Conservation (phyloP, 306 rosid genomes). For the Pterocarpus macrocarpus region DNA sequence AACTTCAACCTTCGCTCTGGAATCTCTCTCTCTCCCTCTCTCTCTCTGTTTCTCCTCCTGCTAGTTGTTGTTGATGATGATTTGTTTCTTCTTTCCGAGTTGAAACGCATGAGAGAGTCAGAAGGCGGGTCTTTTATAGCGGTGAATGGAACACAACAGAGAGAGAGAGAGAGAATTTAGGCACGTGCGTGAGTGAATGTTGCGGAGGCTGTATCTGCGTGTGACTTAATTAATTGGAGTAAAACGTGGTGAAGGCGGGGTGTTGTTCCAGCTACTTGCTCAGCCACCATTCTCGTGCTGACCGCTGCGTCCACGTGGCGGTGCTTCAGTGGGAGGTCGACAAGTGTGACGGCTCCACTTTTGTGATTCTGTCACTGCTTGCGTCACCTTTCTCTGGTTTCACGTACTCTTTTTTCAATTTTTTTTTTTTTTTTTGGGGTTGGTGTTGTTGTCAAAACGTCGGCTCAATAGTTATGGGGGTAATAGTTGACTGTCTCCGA, state of each 20-base stretch:
- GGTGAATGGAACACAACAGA: background rate
- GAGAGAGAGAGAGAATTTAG: slow-evolving; percentile 4
- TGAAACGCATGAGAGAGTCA: slow-evolving; percentile 24
- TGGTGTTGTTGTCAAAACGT: slow-evolving; percentile 4
- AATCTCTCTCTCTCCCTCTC: background rate
- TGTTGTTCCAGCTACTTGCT: background rate
- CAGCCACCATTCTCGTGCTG: slow-evolving; percentile 13
- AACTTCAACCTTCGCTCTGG: background rate
- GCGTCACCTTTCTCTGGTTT: slow-evolving; percentile 42
- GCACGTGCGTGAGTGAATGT: slow-evolving; percentile 56
- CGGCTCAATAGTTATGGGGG: slow-evolving; percentile 16
- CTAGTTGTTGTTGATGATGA: background rate
- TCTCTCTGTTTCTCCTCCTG: background rate
- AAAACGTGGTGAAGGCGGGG: background rate
- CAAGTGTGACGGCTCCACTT: slow-evolving; percentile 34
- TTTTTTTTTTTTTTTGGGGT: too few relatives aligned
- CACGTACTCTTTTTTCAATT: background rate
- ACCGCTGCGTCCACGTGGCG: slow-evolving; percentile 58
- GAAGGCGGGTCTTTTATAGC: slow-evolving; percentile 39
- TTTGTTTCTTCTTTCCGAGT: background rate
- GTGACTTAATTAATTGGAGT: background rate
- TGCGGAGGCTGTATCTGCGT: slow-evolving; percentile 6
- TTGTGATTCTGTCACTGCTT: slow-evolving; percentile 70
- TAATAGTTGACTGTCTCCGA: slow-evolving; percentile 46
- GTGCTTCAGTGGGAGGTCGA: background rate